Percentiles rank a stretch among this genome's conserved stretches.
Conservation (phyloP, 495 filamentous ascomycete genomes). For the Bacidia rubella region DNA sequence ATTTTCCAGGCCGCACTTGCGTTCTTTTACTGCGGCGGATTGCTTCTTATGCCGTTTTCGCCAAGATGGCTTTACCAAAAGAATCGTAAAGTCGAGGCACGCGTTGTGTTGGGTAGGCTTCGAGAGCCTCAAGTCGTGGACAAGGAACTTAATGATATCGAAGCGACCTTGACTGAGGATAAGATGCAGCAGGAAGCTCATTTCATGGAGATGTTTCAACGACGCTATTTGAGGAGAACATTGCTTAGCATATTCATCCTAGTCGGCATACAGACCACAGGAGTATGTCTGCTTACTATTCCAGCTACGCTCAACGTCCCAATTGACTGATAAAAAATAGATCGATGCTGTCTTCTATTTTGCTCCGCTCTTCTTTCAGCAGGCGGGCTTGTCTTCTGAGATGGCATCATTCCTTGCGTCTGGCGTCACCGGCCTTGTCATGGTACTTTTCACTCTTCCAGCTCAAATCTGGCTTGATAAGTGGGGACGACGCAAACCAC, state of each 20-base stretch:
- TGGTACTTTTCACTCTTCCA: conserved; percentile 39
- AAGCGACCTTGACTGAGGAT: neutral
- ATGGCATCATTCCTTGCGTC: conserved; percentile 40
- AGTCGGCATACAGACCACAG: neutral
- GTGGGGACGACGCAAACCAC: conserved; percentile 48
- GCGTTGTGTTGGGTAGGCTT: neutral
- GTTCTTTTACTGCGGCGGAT: neutral
- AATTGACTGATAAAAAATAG: too few relatives aligned
- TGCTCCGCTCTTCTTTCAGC: conserved; percentile 38
- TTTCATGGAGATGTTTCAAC: neutral
- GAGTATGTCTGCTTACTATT: neutral
- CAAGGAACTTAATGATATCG: neutral
- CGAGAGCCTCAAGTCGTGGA: neutral
- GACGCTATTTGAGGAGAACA: neutral
- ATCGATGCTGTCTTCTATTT: conserved; percentile 25
- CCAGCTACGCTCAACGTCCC: neutral
- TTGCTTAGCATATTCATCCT: neutral
- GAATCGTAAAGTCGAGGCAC: neutral
- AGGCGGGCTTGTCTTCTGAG: conserved; percentile 41
- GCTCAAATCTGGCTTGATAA: conserved; percentile 46
- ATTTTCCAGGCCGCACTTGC: neutral
- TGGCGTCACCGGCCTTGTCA: conserved; percentile 42
- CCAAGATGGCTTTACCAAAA: neutral
- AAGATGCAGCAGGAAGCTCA: too few relatives aligned
- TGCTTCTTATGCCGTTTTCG: neutral